Evolutionary conservation across 2,329 filamentous ascomycete species (phyloP), one percentile per base, ranked within the genome.

Genomic region (Calonectria pauciramosa): DNA sequence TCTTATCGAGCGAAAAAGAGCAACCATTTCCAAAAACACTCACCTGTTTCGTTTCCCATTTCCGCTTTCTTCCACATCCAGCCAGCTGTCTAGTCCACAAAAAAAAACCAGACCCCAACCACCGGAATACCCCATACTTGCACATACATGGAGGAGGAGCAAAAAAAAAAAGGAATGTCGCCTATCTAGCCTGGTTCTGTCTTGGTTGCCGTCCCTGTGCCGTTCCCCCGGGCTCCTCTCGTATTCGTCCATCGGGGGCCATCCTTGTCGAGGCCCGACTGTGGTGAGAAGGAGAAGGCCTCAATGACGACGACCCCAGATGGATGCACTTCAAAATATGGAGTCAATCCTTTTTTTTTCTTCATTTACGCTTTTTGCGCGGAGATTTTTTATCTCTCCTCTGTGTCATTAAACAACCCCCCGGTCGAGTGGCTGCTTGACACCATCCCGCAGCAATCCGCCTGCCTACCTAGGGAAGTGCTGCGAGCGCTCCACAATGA

Each of bases 171-270:
- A 36, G 44, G 11, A 47, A 47, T 47, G 44, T 73, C 71, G 60
- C 71, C 51, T 70, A 70, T 73, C 71, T 68, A 54, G 41, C 59
- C 34, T 41, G 30, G 59, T 70, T 54, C 60, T 52, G 51, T 69
- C 59, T 44, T 56, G 59, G 66, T 70, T 70, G 59, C 71, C 67
- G 67, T 68, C 41, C 41, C 28, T 67, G 41, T 70, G 47, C 71
- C 67, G 60, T 36, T 67, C 60, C 71, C 71, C 71, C 60, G 67
- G 71, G 52, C 71, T 63, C 59, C 32, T 34, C 71, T 73, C 71
- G 71, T 73, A 73, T 73, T 73, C 67, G 16, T 51, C 51, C 13
- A 51, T 73, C 71, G 60, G 69, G 71, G 71, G 68, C 23, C 66
- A 73, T 63, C 71, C 71, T 70, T 73, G 71, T 66, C 49, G 44